These are phyloP conservation scores for Rhodotorula toruloides DNA, from an alignment of 768 basidiomycete species.

Conservation along the genomic window DNA sequence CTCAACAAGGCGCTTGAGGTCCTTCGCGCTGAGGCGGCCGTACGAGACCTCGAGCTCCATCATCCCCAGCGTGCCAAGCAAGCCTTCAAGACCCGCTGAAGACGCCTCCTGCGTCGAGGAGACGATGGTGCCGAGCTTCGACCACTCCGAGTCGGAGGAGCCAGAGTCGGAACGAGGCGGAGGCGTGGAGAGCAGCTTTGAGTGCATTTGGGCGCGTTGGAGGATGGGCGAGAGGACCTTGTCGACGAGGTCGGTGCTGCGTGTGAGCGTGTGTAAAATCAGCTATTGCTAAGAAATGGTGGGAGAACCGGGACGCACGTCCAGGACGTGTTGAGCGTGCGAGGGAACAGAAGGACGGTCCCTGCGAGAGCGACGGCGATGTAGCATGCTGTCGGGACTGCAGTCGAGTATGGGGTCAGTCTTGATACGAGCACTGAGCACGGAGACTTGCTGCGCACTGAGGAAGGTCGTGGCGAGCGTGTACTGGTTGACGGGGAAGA, in stretches of 20 bases:
- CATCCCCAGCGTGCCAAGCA: slow-evolving; percentile 6
- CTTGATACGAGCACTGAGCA: not conserved
- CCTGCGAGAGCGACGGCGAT: slow-evolving; percentile 53
- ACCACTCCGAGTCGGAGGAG: not conserved
- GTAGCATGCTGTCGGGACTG: slow-evolving; percentile 53
- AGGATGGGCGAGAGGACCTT: slow-evolving; percentile 42
- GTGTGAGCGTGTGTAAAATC: no score
- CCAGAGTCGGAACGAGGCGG: not conserved
- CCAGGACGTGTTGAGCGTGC: slow-evolving; percentile 52
- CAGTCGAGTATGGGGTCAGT: slow-evolving; percentile 37
- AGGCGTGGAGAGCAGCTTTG: slow-evolving; percentile 13
- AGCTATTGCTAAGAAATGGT: not conserved
- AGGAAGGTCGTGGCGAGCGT: slow-evolving; percentile 36
- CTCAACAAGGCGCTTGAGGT: slow-evolving; percentile 15
- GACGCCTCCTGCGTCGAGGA: slow-evolving; percentile 5
- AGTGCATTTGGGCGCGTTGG: slow-evolving; percentile 29
- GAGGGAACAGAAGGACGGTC: slow-evolving; percentile 55
- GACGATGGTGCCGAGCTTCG: not conserved
- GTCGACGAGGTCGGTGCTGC: slow-evolving; percentile 41
- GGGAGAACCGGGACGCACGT: slow-evolving; percentile 37
- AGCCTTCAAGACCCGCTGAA: slow-evolving; percentile 20
- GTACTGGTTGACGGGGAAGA: slow-evolving; percentile 42
- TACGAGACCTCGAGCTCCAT: slow-evolving; percentile 31
- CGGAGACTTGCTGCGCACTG: not conserved
- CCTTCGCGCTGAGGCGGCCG: slow-evolving; percentile 20